Conservation (phyloP, 2,329 filamentous ascomycete species). For the Paecilomyces formosus region DNA sequence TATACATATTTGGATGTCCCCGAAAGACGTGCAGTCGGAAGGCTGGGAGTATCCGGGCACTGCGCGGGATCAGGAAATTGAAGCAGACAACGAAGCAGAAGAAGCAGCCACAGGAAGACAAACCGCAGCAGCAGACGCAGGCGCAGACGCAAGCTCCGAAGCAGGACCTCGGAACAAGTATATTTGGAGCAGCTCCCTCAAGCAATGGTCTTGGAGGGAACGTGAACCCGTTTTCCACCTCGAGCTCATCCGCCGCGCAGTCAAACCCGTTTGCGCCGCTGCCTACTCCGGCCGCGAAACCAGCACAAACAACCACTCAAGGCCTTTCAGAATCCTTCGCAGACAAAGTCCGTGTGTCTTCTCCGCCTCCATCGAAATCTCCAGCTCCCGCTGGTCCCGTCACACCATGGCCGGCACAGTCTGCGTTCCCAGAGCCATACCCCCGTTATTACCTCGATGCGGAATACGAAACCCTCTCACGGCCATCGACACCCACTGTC, state of each 20-base stretch:
- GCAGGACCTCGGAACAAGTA: constrained; percentile 46
- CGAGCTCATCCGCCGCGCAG: constrained; percentile 23
- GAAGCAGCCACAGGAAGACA: constrained; percentile 11
- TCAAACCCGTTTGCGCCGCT: constrained; percentile 53
- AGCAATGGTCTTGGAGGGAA: constrained; percentile 28
- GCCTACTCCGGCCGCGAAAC: constrained; percentile 30
- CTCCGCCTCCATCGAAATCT: constrained; percentile 22
- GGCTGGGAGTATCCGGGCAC: constrained; percentile 68
- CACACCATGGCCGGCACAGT: constrained; percentile 68
- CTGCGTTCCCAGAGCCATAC: constrained; percentile 62
- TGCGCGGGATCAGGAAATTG: constrained; percentile 58
- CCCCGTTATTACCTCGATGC: constrained; percentile 77
- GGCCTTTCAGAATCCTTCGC: constrained; percentile 70
- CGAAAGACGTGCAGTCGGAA: constrained; percentile 73
- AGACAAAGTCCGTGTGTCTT: constrained; percentile 55
- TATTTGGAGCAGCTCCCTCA: constrained; percentile 49
- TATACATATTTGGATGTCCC: constrained; percentile 81
- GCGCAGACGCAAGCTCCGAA: constrained; percentile 11
- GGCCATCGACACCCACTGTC: constrained; percentile 41
- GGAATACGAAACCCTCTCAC: constrained; percentile 79
- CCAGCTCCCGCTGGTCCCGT: constrained; percentile 36
- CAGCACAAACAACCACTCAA: constrained; percentile 42
- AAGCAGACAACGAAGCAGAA: constrained; percentile 20
- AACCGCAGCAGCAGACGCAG: constrained; percentile 9
- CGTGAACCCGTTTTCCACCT: constrained; percentile 50